Evolutionary conservation across 345 rosid species (phyloP).

Genomic region (Acer campestre): DNA sequence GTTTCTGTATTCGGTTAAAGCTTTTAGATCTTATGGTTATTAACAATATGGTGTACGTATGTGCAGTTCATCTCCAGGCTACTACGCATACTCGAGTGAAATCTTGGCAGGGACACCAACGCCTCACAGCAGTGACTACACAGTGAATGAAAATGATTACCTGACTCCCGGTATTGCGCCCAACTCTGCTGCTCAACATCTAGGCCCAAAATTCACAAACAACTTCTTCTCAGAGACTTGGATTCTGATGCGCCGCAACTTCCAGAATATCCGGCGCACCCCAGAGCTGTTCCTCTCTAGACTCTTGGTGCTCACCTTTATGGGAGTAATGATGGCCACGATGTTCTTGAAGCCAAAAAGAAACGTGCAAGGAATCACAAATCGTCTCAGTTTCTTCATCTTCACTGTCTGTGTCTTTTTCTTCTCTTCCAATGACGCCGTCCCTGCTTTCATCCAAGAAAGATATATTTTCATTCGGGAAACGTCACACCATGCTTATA

Average conservation of each 20-base stretch:
- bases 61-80: constrained; percentile 51
- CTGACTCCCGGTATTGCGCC: constrained; percentile 37
- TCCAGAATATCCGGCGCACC: constrained; percentile 62
- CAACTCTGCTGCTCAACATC: constrained; percentile 3
- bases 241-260: constrained; percentile 70
- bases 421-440: constrained; percentile 76
- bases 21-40: no score
- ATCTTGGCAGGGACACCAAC: constrained; percentile 53
- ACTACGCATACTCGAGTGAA: constrained; percentile 48
- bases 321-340: constrained; percentile 80
- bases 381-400: constrained; percentile 63
- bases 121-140: constrained; percentile 74
- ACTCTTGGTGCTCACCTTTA: constrained; percentile 56
- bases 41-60: background rate
- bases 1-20: no score
- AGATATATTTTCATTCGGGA: constrained; percentile 65
- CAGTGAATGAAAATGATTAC: constrained; percentile 67
- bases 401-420: constrained; percentile 69
- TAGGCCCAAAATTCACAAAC: constrained; percentile 52
- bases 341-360: constrained; percentile 60
- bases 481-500: constrained; percentile 67
- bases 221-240: constrained; percentile 55
- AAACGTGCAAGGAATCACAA: constrained; percentile 52
- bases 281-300: constrained; percentile 76
- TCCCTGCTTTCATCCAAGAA: constrained; percentile 73